These are phyloP conservation scores for Arachnopeziza araneosa DNA, from an alignment of 2,329 filamentous ascomycete genomes.

Conservation along the genomic window DNA sequence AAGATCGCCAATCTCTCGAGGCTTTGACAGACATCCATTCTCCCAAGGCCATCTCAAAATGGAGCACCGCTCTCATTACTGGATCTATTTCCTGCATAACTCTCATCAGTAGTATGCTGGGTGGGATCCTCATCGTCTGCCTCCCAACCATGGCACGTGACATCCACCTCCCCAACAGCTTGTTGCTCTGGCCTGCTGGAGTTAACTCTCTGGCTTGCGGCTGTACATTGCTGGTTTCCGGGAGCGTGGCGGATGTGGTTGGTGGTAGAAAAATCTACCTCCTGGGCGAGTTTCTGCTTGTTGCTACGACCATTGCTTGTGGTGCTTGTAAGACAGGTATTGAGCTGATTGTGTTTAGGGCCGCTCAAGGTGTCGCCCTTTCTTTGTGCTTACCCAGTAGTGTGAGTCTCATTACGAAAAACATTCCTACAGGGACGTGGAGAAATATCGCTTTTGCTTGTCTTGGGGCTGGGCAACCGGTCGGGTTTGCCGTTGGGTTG, in stretches of 20 bases:
- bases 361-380: conserved; percentile 39
- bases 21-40: conserved; percentile 1
- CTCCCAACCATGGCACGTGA: conserved; percentile 38
- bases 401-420: conserved; percentile 43
- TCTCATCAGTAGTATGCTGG: conserved; percentile 26
- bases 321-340: conserved; percentile 29
- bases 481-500: conserved; percentile 47
- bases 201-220: conserved; percentile 36
- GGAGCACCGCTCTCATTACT: conserved; percentile 14
- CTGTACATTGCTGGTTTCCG: conserved; percentile 42
- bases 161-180: conserved; percentile 23
- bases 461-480: conserved; percentile 43
- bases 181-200: conserved; percentile 29
- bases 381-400: conserved; percentile 44
- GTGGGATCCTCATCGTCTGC: conserved; percentile 35
- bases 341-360: conserved; percentile 38
- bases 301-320: conserved; percentile 39
- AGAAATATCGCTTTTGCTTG: conserved; percentile 47
- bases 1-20: conserved; percentile 2
- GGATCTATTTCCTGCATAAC: conserved; percentile 20
- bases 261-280: conserved; percentile 42
- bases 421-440: conserved; percentile 39
- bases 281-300: conserved; percentile 38
- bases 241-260: conserved; percentile 44
- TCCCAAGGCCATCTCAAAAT: conserved; percentile 9